Base-by-base conservation (phyloP, 2,329 filamentous ascomycete species). In the Colletotrichum sublineola region DNA sequence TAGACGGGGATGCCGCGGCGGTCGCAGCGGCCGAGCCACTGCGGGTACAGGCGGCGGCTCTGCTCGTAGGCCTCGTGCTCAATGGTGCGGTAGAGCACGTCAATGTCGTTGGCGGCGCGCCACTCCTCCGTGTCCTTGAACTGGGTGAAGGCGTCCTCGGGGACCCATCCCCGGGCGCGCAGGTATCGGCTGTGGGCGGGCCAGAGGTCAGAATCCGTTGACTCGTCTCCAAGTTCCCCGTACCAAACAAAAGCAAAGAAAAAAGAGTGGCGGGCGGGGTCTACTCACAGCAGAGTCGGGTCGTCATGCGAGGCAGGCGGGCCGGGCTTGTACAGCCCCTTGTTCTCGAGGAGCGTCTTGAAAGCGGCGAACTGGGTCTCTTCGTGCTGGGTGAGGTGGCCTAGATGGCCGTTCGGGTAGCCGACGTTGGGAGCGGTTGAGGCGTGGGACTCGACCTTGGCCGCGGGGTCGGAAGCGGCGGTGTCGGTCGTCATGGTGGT, bases 11-110 rank as follows among this genome's bases (percentile, higher is more conserved):
- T 97, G 76, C 96, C 96, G 76, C 95, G 72, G n/a, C 91, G 93
- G 83, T 98, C 96, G 76, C 95, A 90, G 75, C 95, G 93, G 67
- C 96, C 96, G 29, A 94, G 97, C 93, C 95, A 98, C 90, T 97
- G 94, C 33, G 95, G 95, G 79, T 97, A 97, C 93, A 98, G 86
- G 76, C 90, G 87, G 69, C 93, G 88, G 73, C 93, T 93, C 78
- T 93, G 87, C 82, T 97, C 94, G 80, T 95, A 98, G 68, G 94
- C 92, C 2, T 94, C 89, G 31, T 95, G 83, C 71, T 97, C 94
- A 78, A 98, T 97, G 42, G 93, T 95, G 79, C 93, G 89, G 83
- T 97, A 98, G 48, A 98, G 86, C 56, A 90, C 86, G 74, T 95
- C 90, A 61, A 97, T 88, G 75, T 93, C 86, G 81, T 96, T 96